A percentile compares a stretch with the other conserved stretches of the same genome.
These are phyloP conservation scores for Microdochium nivale DNA, from an alignment of 2,329 filamentous ascomycete species.

Conservation along the genomic window DNA sequence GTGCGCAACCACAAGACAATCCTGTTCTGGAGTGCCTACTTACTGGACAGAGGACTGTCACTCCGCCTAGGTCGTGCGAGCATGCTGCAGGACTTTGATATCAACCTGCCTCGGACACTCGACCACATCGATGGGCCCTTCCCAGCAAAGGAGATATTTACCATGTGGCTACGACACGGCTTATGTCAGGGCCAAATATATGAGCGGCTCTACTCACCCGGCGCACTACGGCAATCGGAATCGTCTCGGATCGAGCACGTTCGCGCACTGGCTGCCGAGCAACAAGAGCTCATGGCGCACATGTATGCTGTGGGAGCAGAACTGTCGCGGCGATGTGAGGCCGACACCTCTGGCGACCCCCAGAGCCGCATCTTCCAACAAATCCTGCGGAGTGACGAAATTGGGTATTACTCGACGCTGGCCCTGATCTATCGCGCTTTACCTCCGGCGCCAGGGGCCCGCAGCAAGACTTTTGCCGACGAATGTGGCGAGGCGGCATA, in stretches of 20 bases:
- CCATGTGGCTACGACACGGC: constrained; percentile 41
- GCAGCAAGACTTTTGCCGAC: constrained; percentile 24
- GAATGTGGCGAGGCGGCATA: constrained; percentile 33
- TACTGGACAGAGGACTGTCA: constrained; percentile 45
- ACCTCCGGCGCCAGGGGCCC: constrained; percentile 17
- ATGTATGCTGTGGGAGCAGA: constrained; percentile 15
- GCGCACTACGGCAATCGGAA: constrained; percentile 25
- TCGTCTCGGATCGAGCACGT: constrained; percentile 23
- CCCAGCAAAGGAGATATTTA: constrained; percentile 27
- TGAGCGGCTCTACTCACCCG: constrained; percentile 41
- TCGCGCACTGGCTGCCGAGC: constrained; percentile 18
- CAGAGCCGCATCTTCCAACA: constrained; percentile 22
- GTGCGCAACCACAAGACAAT: constrained; percentile 23
- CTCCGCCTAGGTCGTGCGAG: constrained; percentile 45
- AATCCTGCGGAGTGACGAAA: constrained; percentile 28
- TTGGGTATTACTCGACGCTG: constrained; percentile 30
- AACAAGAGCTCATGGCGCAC: constrained; percentile 19
- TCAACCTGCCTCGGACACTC: constrained; percentile 28
- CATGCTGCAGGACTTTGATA: constrained; percentile 48
- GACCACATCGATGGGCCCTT: constrained; percentile 21
- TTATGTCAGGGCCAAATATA: constrained; percentile 48
- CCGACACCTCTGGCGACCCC: constrained; percentile 4
- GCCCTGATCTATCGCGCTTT: constrained; percentile 34
- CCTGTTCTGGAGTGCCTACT: constrained; percentile 51
- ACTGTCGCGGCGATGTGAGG: constrained; percentile 7